phyloP scores from a whole-genome alignment of 345 rosid species.

The Citrus hindsii region DNA sequence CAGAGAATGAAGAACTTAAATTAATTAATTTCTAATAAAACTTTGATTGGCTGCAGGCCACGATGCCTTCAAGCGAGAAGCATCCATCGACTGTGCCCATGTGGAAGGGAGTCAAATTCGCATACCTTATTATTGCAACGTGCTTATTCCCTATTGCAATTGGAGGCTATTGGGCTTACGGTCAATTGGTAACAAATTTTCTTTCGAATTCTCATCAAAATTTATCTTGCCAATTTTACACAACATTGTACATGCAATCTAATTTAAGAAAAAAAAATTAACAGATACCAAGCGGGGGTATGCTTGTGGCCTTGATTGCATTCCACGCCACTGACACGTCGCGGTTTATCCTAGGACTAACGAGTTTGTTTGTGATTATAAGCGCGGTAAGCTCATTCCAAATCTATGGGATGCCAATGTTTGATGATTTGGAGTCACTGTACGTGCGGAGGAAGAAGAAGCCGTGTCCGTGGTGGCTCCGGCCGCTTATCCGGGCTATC shows the following conservation, averaged over 20 bases:
- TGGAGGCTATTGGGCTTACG: conserved; percentile 75
- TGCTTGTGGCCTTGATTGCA: conserved; percentile 37
- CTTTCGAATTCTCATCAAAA: neutral
- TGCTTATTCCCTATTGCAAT: conserved; percentile 59
- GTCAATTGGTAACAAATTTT: conserved; percentile 32
- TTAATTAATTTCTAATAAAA: neutral
- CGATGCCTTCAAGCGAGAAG: conserved; percentile 76
- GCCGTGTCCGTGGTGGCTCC: conserved; percentile 49
- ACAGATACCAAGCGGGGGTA: conserved; percentile 67
- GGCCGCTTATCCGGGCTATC: conserved; percentile 37
- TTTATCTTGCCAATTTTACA: neutral
- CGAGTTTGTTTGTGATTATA: conserved; percentile 49
- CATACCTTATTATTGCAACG: conserved; percentile 45
- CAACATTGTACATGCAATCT: neutral
- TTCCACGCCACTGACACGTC: conserved; percentile 39
- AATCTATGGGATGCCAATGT: conserved; percentile 61
- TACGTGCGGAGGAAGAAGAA: conserved; percentile 31
- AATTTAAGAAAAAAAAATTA: neutral
- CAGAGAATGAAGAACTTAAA: neutral
- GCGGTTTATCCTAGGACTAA: conserved; percentile 34
- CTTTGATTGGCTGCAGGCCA: conserved; percentile 39
- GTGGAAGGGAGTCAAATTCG: conserved; percentile 66
- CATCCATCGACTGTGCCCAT: conserved; percentile 60
- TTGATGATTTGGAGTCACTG: conserved; percentile 51
- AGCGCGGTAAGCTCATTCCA: conserved; percentile 57